Evolutionary conservation across 106 monocot genomes (phyloP).

Genomic region (Dioscorea alata): DNA sequence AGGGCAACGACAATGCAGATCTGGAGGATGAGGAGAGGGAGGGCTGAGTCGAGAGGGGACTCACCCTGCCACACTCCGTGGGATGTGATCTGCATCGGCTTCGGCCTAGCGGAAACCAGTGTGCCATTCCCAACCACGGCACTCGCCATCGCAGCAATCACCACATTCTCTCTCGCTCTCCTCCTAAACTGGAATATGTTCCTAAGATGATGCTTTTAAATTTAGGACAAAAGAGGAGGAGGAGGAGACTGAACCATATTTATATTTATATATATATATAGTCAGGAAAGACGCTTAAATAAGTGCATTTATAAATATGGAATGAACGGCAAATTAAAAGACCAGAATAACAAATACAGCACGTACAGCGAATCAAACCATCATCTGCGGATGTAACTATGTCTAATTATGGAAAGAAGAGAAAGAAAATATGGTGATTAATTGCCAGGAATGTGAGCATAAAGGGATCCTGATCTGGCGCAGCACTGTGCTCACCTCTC

Average conservation of each 20-base stretch:
- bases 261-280: no score
- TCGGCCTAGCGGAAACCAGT: background rate
- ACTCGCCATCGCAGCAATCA: background rate
- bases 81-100: background rate
- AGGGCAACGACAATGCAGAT: constrained; percentile 2
- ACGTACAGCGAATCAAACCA: no score
- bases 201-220: no score
- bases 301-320: background rate
- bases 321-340: background rate
- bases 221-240: background rate
- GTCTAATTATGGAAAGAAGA: no score
- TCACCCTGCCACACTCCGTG: constrained; percentile 3
- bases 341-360: no score
- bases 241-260: background rate
- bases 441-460: no score
- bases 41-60: background rate
- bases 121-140: background rate
- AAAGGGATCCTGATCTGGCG: no score
- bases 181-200: background rate
- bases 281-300: background rate
- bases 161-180: background rate
- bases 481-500: no score
- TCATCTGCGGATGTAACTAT: no score
- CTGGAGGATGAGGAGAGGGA: background rate
- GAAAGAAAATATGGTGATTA: no score